Evolutionary conservation across 2,329 filamentous ascomycete species (phyloP).

Genomic region (Setomelanomma holmii): DNA sequence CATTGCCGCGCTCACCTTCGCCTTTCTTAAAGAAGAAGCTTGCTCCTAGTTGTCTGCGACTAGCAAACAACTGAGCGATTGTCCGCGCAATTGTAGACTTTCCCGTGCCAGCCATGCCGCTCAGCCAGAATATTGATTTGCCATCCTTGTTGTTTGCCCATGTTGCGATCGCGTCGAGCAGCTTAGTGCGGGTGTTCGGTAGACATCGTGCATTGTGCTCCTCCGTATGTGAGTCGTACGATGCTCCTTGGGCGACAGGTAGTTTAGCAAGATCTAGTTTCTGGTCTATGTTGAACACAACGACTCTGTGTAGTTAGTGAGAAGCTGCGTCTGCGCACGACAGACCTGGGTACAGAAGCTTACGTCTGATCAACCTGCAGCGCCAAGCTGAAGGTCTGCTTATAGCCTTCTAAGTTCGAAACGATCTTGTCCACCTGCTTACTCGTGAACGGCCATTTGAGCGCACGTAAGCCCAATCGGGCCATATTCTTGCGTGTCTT

Average conservation of each 20-base stretch:
- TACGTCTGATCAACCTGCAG: constrained; percentile 48
- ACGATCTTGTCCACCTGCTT: constrained; percentile 42
- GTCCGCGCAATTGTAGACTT: constrained; percentile 27
- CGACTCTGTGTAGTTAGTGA: constrained; percentile 7
- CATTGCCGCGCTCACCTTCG: constrained; percentile 17
- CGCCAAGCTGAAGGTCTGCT: constrained; percentile 33
- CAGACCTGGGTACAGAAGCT: constrained; percentile 22
- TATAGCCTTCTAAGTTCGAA: constrained; percentile 33
- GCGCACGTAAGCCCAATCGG: constrained; percentile 40
- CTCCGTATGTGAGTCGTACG: constrained; percentile 19
- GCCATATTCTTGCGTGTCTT: constrained; percentile 37
- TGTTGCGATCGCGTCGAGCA: constrained; percentile 27
- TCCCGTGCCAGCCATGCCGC: no score
- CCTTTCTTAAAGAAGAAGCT: no score
- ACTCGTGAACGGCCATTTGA: constrained; percentile 52
- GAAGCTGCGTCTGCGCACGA: constrained; percentile 14
- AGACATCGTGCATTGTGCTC: constrained; percentile 29
- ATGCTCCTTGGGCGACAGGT: constrained; percentile 20
- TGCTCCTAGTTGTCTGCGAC: constrained; percentile 8
- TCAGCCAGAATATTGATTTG: constrained; percentile 41
- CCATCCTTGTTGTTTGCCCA: constrained; percentile 25
- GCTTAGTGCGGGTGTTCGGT: constrained; percentile 28
- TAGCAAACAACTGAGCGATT: constrained; percentile 19
- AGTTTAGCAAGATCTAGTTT: constrained; percentile 21
- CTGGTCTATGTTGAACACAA: constrained; percentile 12